A percentile compares a stretch with the other conserved stretches of the same genome.
Conservation (phyloP, 164 flowering plant genomes). For the Chloranthus sessilifolius region DNA sequence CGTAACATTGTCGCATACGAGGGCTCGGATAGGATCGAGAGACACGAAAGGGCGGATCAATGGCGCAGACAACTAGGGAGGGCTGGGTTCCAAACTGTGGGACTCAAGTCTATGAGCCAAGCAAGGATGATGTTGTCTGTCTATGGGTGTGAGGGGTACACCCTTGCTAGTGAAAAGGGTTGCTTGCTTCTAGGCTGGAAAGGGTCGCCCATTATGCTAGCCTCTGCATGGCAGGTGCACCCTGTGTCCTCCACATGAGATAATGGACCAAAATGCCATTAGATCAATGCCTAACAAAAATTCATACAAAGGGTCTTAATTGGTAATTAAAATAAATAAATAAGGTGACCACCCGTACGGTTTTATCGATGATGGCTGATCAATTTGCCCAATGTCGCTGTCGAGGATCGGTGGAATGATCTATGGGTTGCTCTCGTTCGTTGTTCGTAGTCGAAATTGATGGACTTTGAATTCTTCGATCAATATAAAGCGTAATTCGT, state of each 20-base stretch:
- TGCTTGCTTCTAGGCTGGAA: slow-evolving; percentile 65
- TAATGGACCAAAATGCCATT: not conserved
- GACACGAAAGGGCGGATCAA: slow-evolving; percentile 60
- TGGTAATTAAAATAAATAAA: too few relatives aligned
- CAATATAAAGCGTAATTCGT: too few relatives aligned
- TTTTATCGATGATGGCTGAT: too few relatives aligned
- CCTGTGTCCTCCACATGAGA: not conserved
- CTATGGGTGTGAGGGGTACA: slow-evolving; percentile 55
- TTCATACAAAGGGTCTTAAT: not conserved
- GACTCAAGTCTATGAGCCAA: slow-evolving; percentile 35
- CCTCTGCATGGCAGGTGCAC: slow-evolving; percentile 54
- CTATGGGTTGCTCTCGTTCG: not conserved
- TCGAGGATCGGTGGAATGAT: not conserved
- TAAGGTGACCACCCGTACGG: too few relatives aligned
- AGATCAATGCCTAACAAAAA: not conserved
- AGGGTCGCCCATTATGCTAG: slow-evolving; percentile 53
- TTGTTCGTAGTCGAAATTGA: not conserved
- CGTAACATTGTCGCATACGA: slow-evolving; percentile 44
- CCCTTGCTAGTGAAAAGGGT: slow-evolving; percentile 44
- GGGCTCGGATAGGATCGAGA: slow-evolving; percentile 42
- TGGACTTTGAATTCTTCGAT: too few relatives aligned
- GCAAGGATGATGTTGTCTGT: slow-evolving; percentile 44
- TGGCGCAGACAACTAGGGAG: slow-evolving; percentile 55
- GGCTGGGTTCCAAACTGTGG: slow-evolving; percentile 45
- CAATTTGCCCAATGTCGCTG: not conserved